Base-by-base conservation (phyloP, 345 rosid species). In the Acer negundo region DNA sequence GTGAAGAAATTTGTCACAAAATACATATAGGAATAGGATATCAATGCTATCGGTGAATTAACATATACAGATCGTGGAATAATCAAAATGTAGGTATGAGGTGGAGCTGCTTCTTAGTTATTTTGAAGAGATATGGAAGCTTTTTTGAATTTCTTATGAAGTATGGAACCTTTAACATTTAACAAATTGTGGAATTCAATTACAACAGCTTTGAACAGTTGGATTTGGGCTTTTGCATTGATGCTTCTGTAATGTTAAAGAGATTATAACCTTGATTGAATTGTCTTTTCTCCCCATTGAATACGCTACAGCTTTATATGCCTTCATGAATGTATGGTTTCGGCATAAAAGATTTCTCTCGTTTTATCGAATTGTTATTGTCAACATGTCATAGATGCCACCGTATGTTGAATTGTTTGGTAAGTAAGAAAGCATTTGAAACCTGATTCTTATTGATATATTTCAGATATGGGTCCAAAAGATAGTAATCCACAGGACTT, bases 391-490 rank as follows among this genome's bases (percentile, higher is more conserved):
- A 1, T 22, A 20, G 12, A 59, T 72, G 51, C 66, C 53, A 13
- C 22, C 7, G 38, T 72, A 53, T 38, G 17, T 59, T 62, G 53
- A 73, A 73, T 40, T 58, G 19, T 22, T 40, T 42, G 35, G 62
- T 20, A 31, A 19, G 40, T 73, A 24, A 73, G 73, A 44, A 73
- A 65, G 55, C 20, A 53, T 67, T 51, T 70, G 9, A 44, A 51
- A 49, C 58, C 26, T 17, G 53, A 74, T 28, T 55, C 66, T 16
- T 35, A n/a, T 75, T 69, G 56, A 44, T 78, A 35, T 17, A 71
- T 63, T 74, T 69, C 76, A 81, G 92, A 74, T 75, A 90, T 87
- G 97, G 87, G 78, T 75, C 47, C 80, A 22, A 72, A 49, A 72
- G 61, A 80, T 76, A 82, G 67, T 61, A 40, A 35, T 74, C 68